Evolutionary conservation across 1,139 yeast genomes (phyloP), one percentile per base, ranked within the genome.

Genomic region (Pichia sp.): DNA sequence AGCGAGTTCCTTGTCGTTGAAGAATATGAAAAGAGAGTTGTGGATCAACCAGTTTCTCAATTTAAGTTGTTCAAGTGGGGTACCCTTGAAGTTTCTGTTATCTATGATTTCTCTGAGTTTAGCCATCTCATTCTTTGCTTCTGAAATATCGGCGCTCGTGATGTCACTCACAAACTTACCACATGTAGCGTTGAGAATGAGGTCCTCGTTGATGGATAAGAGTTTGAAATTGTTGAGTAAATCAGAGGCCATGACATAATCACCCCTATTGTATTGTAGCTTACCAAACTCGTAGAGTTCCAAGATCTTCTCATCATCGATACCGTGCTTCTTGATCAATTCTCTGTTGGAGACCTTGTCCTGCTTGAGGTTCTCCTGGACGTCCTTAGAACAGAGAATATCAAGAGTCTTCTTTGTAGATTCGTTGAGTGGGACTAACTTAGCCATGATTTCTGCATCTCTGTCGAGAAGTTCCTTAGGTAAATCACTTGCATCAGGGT

Each of bases 41-140:
- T 77, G 83, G 50, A 75, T 69, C 41, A 76, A 61, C 81, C 83
- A 76, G 19, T 77, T 68, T 52, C 81, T 71, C 48, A 72, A 64
- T 53, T 74, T 75, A 37, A 77, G 64, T 59, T 74, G 82, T 35
- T 64, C 66, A 44, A 72, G 56, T 27, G 81, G 73, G 35, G 72
- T 72, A 19, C 67, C 63, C 33, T 50, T 50, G 49, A 64, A 62
- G 8, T 72, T 63, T 53, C 75, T 66, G 29, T 70, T 65, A 51
- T 76, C 82, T 27, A 74, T 65, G 38, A 71, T 62, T 44, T 74
- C 81, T 47, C 77, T 67, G 36, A 74, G 59, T 51, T 69, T 69
- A 41, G 58, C 59, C 38, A 74, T 56, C 52, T 72, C 78, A 44
- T 69, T 74, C 27, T 64, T 51, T 3, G 78, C 72, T 30, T 66